Evolutionary conservation across 1,139 yeast species (phyloP).

Genomic region (Saccharomyces hybrid): DNA sequence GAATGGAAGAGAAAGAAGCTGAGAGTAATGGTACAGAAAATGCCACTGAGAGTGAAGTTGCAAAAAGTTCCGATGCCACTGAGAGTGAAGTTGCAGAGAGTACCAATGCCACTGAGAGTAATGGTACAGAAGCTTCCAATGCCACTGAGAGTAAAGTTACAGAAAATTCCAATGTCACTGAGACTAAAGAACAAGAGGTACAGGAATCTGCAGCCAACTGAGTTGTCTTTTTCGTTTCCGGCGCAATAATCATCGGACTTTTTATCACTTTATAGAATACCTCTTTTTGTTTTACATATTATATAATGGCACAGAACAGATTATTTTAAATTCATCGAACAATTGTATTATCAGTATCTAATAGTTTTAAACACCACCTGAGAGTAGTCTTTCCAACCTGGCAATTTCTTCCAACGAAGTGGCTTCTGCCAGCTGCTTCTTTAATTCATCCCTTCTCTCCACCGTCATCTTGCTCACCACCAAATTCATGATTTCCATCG

Average conservation of each 20-base stretch:
- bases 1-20: conserved; percentile 3
- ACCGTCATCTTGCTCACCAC: conserved; percentile 43
- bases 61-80: background rate
- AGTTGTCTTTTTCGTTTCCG: background rate
- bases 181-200: background rate
- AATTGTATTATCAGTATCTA: background rate
- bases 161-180: background rate
- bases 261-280: background rate
- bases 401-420: conserved; percentile 68
- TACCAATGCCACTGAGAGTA: background rate
- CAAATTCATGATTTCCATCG: conserved; percentile 28
- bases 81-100: background rate
- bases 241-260: background rate
- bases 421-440: conserved; percentile 52
- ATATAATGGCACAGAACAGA: background rate
- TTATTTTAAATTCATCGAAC: background rate
- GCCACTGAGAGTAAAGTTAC: background rate
- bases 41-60: background rate
- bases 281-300: background rate
- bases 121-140: too few relatives aligned
- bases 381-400: conserved; percentile 45
- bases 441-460: conserved; percentile 43
- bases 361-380: conserved; percentile 22
- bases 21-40: background rate
- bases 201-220: background rate